A percentile compares a stretch with the other conserved stretches of the same genome.
Conservation (phyloP, 2,329 filamentous ascomycete genomes). For the Colletotrichum lindemuthianum region DNA sequence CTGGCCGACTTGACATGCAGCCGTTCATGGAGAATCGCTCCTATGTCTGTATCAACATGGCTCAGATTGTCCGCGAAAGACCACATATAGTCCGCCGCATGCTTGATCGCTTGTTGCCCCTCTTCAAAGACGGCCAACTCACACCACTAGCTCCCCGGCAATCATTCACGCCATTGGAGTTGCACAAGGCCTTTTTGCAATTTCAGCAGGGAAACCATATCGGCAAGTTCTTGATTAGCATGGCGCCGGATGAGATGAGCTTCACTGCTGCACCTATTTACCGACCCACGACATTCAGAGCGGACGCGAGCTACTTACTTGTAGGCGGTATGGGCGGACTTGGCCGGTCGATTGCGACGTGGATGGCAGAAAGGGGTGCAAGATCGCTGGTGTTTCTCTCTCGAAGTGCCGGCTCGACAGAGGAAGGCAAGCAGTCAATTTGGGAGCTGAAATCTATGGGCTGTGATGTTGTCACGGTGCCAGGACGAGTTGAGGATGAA, state of each 20-base stretch:
- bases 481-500: conserved; percentile 45
- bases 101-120: too few species aligned
- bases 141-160: too few species aligned
- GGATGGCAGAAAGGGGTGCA: conserved; percentile 60
- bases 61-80: too few species aligned
- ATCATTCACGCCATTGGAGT: too few species aligned
- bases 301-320: conserved; percentile 51
- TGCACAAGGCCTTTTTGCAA: too few species aligned
- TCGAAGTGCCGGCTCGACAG: conserved; percentile 46
- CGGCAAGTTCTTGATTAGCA: too few species aligned
- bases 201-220: too few species aligned
- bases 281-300: too few species aligned
- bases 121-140: too few species aligned
- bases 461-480: conserved; percentile 37
- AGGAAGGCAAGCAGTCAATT: not conserved
- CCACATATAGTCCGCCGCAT: too few species aligned
- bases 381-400: conserved; percentile 59
- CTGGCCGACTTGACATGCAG: conserved; percentile 55
- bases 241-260: too few species aligned
- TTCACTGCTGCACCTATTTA: too few species aligned
- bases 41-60: conserved; percentile 48
- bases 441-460: conserved; percentile 7
- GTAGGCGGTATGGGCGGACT: conserved; percentile 63
- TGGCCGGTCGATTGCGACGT: conserved; percentile 57
- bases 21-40: conserved; percentile 51